These are phyloP conservation scores for Neospermospora avenae DNA, from an alignment of 2,329 filamentous ascomycete species.

Conservation along the genomic window DNA sequence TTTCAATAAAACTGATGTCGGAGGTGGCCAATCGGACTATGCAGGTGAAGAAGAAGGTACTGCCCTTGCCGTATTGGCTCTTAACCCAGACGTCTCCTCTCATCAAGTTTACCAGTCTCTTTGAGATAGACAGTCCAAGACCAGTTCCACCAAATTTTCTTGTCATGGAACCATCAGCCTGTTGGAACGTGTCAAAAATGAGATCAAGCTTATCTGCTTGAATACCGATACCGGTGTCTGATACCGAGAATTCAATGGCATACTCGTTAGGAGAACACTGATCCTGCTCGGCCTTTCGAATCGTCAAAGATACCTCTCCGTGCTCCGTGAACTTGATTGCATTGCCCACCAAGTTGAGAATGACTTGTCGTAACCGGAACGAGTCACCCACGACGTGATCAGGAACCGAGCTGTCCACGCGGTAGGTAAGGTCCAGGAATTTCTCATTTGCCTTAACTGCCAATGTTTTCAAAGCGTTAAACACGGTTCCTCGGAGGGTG, in stretches of 20 bases:
- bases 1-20: conserved; percentile 73
- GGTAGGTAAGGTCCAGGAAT: conserved; percentile 86
- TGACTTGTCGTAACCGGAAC: conserved; percentile 94
- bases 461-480: conserved; percentile 93
- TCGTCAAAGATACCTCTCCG: conserved; percentile 93
- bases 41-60: conserved; percentile 95
- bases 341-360: conserved; percentile 94
- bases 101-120: conserved; percentile 93
- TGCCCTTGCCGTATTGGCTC: conserved; percentile 86
- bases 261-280: conserved; percentile 73
- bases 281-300: conserved; percentile 66
- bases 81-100: conserved; percentile 95
- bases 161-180: conserved; percentile 95
- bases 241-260: conserved; percentile 91
- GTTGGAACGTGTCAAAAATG: conserved; percentile 98
- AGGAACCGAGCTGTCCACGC: conserved; percentile 88
- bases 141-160: conserved; percentile 94
- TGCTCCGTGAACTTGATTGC: conserved; percentile 99
- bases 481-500: conserved; percentile 88
- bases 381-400: conserved; percentile 96
- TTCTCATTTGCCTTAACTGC: conserved; percentile 98
- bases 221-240: conserved; percentile 95
- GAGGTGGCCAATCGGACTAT: conserved; percentile 80
- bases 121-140: conserved; percentile 90
- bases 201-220: conserved; percentile 91